Evolutionary conservation across 176 grass and related monocot genomes (phyloP).

Genomic region (Thinopyrum elongatum): DNA sequence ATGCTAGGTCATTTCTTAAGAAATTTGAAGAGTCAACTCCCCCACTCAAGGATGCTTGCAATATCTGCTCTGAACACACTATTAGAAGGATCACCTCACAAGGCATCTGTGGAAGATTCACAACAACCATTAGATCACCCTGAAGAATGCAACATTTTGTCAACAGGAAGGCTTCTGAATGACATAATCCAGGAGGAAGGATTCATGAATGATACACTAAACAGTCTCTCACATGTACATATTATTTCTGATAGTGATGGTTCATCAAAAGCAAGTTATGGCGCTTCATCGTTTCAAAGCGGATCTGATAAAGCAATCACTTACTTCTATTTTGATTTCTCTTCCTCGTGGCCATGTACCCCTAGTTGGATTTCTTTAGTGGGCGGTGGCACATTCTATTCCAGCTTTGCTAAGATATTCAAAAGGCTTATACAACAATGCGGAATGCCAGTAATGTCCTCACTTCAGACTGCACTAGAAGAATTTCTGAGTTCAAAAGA

Average conservation of each 20-base stretch:
- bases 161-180: constrained; percentile 62
- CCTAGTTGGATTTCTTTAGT: constrained; percentile 90
- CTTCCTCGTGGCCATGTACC: constrained; percentile 84
- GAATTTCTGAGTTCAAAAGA: constrained; percentile 91
- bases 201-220: constrained; percentile 70
- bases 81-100: constrained; percentile 65
- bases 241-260: constrained; percentile 79
- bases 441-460: constrained; percentile 56
- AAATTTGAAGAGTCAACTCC: constrained; percentile 95
- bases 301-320: constrained; percentile 82
- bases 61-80: constrained; percentile 95
- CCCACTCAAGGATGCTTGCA: constrained; percentile 95
- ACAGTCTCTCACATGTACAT: constrained; percentile 84
- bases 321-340: constrained; percentile 97
- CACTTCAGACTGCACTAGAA: constrained; percentile 57
- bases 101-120: constrained; percentile 32
- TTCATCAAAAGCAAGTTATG: constrained; percentile 70
- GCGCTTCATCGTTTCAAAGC: constrained; percentile 79
- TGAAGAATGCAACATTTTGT: constrained; percentile 34
- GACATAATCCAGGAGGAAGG: constrained; percentile 73
- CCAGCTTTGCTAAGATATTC: constrained; percentile 94
- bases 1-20: constrained; percentile 87
- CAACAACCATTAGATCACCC: constrained; percentile 26
- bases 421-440: constrained; percentile 95
- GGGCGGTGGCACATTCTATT: constrained; percentile 62